These are phyloP conservation scores for Colletotrichum melonis DNA, from an alignment of 2,329 filamentous ascomycete species.

Conservation along the genomic window DNA sequence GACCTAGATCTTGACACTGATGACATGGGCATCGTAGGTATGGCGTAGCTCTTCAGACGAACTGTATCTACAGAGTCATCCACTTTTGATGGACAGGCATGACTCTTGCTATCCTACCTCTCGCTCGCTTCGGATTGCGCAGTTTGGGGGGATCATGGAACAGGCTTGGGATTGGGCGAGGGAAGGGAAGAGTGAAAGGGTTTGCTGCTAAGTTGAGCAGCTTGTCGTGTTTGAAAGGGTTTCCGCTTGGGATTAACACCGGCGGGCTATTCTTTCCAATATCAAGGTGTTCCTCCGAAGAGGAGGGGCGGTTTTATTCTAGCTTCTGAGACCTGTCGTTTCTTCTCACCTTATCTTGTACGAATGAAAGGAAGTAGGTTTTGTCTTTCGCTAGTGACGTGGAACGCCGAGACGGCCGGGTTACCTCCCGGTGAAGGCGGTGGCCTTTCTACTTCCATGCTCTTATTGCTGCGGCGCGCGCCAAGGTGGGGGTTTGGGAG, in stretches of 20 bases:
- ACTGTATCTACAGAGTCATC: not conserved
- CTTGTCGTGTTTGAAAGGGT: not conserved
- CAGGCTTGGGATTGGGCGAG: not conserved
- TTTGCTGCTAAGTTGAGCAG: not conserved
- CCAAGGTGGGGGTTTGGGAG: not conserved
- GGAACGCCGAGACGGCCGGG: constrained; percentile 13
- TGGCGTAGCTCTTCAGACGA: constrained; percentile 4
- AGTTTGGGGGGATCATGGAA: not conserved
- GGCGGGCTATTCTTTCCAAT: not conserved
- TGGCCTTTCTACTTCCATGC: not conserved
- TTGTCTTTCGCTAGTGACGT: not conserved
- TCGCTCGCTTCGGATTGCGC: not conserved
- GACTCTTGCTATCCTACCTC: not conserved
- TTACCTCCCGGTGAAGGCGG: constrained; percentile 3
- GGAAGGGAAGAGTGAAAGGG: not conserved
- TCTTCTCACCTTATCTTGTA: not conserved
- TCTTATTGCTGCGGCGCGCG: not conserved
- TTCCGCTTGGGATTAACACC: not conserved
- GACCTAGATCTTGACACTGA: not conserved
- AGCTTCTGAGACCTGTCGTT: no score
- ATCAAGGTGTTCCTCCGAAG: not conserved
- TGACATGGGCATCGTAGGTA: not conserved
- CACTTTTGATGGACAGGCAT: not conserved
- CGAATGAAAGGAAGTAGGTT: not conserved
- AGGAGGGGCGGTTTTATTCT: not conserved